Percentiles rank a stretch among this genome's conserved stretches.
Evolutionary conservation across 441 rosid genomes (phyloP).

Genomic region (Adansonia rubrostipa): DNA sequence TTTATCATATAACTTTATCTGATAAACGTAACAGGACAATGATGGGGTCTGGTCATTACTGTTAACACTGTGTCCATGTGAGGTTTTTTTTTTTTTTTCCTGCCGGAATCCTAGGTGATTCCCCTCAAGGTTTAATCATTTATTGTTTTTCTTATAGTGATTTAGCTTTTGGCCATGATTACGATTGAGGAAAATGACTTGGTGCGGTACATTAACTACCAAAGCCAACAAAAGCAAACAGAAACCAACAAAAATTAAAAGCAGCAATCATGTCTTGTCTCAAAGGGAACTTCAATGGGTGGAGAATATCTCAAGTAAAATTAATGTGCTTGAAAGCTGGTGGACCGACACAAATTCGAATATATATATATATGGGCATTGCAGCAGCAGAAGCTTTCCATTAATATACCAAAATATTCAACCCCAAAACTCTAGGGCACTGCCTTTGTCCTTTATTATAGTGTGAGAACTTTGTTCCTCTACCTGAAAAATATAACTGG

Average conservation of each 20-base stretch:
- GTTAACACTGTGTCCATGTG: too few relatives aligned
- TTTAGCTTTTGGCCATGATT: not conserved
- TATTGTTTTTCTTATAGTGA: too few relatives aligned
- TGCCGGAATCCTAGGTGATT: too few relatives aligned
- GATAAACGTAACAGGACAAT: too few relatives aligned
- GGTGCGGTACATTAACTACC: not conserved
- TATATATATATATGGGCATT: not conserved
- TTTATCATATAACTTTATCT: too few relatives aligned
- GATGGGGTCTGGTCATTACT: too few relatives aligned
- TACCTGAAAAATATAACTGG: not conserved
- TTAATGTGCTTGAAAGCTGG: not conserved
- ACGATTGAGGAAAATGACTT: not conserved
- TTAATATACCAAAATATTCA: constrained; percentile 18
- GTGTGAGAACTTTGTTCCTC: not conserved
- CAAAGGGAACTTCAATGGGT: not conserved
- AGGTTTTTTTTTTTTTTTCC: too few relatives aligned
- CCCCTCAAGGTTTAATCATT: too few relatives aligned
- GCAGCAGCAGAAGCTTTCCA: not conserved
- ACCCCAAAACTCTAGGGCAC: not conserved
- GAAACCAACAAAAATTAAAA: constrained; percentile 6
- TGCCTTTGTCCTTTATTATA: constrained; percentile 1
- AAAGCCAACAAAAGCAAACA: not conserved
- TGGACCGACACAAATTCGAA: not conserved
- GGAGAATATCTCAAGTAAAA: not conserved
- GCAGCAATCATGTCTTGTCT: constrained; percentile 22